phyloP scores from a whole-genome alignment of 1,284 basidiomycete species.

The Meira nashicola region DNA sequence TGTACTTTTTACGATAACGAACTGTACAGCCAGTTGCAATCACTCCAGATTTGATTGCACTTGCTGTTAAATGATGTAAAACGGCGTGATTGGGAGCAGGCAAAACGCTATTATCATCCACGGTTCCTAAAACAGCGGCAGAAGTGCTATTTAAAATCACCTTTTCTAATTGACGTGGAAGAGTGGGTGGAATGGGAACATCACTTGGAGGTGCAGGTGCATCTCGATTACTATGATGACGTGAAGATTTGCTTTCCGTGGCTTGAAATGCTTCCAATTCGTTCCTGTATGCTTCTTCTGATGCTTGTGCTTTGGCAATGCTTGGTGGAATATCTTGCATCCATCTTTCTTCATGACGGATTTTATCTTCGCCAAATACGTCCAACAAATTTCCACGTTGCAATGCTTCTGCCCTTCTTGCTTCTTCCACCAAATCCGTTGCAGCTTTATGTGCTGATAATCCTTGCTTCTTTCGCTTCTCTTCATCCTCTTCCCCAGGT shows the following conservation, averaged over 20 bases:
- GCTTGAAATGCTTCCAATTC: constrained; percentile 19
- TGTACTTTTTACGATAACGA: constrained; percentile 71
- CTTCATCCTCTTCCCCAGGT: constrained; percentile 14
- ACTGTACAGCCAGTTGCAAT: constrained; percentile 89
- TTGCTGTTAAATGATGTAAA: constrained; percentile 89
- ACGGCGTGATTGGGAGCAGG: constrained; percentile 93
- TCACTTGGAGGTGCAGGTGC: constrained; percentile 1
- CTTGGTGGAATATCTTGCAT: constrained; percentile 53
- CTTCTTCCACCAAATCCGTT: constrained; percentile 35
- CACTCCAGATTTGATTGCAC: constrained; percentile 88
- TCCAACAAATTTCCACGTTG: constrained; percentile 37
- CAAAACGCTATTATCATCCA: constrained; percentile 86
- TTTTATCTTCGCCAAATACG: constrained; percentile 38
- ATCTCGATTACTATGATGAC: constrained; percentile 14
- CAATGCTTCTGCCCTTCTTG: constrained; percentile 28
- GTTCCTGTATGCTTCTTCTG: constrained; percentile 45
- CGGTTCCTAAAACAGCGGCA: constrained; percentile 43
- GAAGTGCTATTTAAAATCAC: constrained; percentile 73
- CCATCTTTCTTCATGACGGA: constrained; percentile 44
- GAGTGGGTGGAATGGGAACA: constrained; percentile 59
- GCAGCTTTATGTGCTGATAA: constrained; percentile 18
- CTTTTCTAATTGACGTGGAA: constrained; percentile 88
- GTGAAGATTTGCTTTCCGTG: constrained; percentile 10
- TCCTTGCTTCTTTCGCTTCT: constrained; percentile 1
- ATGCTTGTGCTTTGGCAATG: constrained; percentile 48